phyloP scores from a whole-genome alignment of 177 flowering plant species.

The Tripterygium wilfordii region DNA sequence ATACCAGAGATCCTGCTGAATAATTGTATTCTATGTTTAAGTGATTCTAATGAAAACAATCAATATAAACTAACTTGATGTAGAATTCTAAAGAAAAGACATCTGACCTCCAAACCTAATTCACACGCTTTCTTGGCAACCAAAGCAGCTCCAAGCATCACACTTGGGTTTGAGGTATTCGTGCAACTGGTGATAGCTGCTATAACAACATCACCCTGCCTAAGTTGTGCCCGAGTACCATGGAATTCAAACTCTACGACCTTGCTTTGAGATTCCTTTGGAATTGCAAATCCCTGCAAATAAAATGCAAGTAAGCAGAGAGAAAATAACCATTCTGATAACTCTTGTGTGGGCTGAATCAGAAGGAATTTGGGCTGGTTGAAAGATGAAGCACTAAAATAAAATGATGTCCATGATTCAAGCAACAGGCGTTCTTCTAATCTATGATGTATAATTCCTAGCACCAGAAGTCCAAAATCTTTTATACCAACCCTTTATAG shows the following conservation, averaged over 20 bases:
- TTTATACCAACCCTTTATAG: too few species aligned
- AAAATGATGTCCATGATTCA: too few species aligned
- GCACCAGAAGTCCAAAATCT: too few species aligned
- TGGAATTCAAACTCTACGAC: constrained; percentile 60
- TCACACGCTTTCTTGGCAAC: constrained; percentile 89
- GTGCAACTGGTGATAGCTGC: constrained; percentile 94
- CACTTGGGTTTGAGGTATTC: constrained; percentile 91
- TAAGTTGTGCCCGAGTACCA: constrained; percentile 68
- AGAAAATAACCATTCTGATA: too few species aligned
- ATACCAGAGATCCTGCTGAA: too few species aligned
- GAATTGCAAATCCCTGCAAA: constrained; percentile 70
- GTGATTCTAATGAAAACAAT: too few species aligned
- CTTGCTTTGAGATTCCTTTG: constrained; percentile 63
- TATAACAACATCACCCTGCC: constrained; percentile 82
- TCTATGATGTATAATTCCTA: too few species aligned
- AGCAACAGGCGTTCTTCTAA: too few species aligned
- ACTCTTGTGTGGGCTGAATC: too few species aligned
- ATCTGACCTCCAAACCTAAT: constrained; percentile 71
- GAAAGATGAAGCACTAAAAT: too few species aligned
- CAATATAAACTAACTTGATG: background rate
- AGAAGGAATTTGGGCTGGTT: too few species aligned
- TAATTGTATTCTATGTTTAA: too few species aligned
- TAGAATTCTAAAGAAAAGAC: background rate
- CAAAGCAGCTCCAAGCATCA: constrained; percentile 86
- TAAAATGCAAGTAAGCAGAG: background rate